Evolutionary conservation across 768 basidiomycete genomes (phyloP).

Genomic region (Trametes cingulata): DNA sequence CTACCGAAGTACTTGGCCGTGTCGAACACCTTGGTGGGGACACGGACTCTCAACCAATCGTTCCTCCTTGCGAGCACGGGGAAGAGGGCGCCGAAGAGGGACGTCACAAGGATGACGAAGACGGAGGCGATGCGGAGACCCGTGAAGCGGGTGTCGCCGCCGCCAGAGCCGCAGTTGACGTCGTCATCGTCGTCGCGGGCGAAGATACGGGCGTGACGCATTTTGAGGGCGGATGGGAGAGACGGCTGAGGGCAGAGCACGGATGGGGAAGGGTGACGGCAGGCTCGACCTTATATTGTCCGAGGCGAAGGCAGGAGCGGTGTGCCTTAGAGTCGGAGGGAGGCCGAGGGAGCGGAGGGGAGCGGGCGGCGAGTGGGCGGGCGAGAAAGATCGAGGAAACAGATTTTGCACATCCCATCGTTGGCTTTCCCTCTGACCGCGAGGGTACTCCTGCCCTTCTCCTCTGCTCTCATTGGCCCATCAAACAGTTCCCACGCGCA

Average conservation of each 20-base stretch:
- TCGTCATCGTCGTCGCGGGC: slow-evolving; percentile 21
- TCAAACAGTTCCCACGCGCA: neutral
- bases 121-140: slow-evolving; percentile 68
- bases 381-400: neutral
- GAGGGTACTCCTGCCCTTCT: slow-evolving; percentile 12
- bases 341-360: neutral
- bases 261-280: neutral
- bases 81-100: slow-evolving; percentile 64
- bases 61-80: slow-evolving; percentile 64
- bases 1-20: slow-evolving; percentile 92
- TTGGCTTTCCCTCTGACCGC: slow-evolving; percentile 5
- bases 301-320: neutral
- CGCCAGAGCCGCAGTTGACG: slow-evolving; percentile 49
- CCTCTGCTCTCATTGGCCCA: slow-evolving; percentile 1
- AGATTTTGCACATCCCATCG: neutral
- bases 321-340: neutral
- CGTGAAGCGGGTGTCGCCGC: slow-evolving; percentile 49
- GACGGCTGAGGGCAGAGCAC: neutral
- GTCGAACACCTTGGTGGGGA: slow-evolving; percentile 67
- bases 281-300: slow-evolving; percentile 1
- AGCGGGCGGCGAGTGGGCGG: neutral
- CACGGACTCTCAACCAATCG: slow-evolving; percentile 42
- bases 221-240: neutral
- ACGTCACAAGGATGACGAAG: slow-evolving; percentile 70
- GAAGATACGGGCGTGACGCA: slow-evolving; percentile 11